These are phyloP conservation scores for Erodium trifolium DNA, from an alignment of 441 rosid genomes.

Conservation along the genomic window DNA sequence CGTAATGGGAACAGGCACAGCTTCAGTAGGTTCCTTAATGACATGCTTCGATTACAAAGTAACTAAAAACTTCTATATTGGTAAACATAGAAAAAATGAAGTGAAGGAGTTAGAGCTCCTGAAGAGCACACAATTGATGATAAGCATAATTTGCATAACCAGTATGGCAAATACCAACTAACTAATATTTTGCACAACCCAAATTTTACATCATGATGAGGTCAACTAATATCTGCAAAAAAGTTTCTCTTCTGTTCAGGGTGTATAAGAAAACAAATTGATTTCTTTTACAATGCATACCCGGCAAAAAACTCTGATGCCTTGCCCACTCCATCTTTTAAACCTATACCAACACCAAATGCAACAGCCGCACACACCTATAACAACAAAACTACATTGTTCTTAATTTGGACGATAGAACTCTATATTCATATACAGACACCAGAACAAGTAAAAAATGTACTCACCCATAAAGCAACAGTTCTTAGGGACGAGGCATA, in stretches of 20 bases:
- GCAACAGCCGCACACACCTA: constrained; percentile 71
- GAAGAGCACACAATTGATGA: neutral
- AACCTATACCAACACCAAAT: constrained; percentile 72
- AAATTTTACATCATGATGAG: neutral
- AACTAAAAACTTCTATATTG: neutral
- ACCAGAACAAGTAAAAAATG: constrained; percentile 1
- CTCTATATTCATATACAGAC: constrained; percentile 3
- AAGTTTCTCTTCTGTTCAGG: neutral
- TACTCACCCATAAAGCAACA: constrained; percentile 74
- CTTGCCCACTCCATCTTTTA: constrained; percentile 67
- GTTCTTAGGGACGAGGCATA: constrained; percentile 51
- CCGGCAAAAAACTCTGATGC: constrained; percentile 92
- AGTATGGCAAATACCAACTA: neutral
- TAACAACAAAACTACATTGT: constrained; percentile 19
- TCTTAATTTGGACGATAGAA: constrained; percentile 14
- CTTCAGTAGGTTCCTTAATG: neutral
- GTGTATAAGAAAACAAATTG: neutral
- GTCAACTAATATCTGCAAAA: neutral
- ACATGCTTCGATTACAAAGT: neutral
- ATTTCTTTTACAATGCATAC: constrained; percentile 26
- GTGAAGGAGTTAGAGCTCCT: neutral
- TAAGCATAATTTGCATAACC: neutral
- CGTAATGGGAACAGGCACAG: neutral
- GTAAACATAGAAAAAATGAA: neutral
- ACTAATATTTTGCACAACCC: neutral